Conservation (phyloP, 176 grass and related monocot species). For the Miscanthus lutarioriparius region DNA sequence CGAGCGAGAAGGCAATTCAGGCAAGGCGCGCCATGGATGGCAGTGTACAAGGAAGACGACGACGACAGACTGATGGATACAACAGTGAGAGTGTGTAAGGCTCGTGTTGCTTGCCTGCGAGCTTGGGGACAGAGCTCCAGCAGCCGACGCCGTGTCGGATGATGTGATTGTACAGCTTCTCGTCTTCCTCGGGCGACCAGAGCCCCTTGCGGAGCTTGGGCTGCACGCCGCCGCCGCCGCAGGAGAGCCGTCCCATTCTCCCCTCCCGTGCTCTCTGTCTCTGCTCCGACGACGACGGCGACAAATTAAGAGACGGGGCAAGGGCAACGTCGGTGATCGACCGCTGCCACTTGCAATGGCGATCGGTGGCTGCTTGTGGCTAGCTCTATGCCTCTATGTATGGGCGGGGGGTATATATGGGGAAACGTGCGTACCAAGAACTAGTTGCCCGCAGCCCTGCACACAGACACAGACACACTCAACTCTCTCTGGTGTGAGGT, state of each 20-base stretch:
- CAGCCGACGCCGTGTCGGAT: constrained; percentile 72
- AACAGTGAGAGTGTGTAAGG: neutral
- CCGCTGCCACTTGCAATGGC: constrained; percentile 25
- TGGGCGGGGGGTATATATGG: constrained; percentile 40
- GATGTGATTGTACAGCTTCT: constrained; percentile 92
- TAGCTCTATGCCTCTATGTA: constrained; percentile 22
- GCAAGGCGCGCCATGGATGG: neutral
- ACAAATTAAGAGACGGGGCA: neutral
- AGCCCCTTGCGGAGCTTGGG: constrained; percentile 81
- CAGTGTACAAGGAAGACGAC: neutral
- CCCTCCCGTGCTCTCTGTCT: neutral
- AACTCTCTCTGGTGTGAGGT: neutral
- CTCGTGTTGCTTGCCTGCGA: constrained; percentile 52
- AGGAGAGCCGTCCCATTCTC: constrained; percentile 64
- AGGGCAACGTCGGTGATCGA: neutral
- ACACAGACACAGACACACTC: neutral
- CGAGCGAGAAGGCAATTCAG: neutral
- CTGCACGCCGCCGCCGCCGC: constrained; percentile 53
- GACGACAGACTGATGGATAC: neutral
- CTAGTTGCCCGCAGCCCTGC: neutral
- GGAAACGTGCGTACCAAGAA: constrained; percentile 58
- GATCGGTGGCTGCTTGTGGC: constrained; percentile 23
- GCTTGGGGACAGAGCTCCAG: constrained; percentile 83
- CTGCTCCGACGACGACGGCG: neutral
- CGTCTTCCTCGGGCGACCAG: constrained; percentile 88